Conservation (phyloP, 2,329 filamentous ascomycete species). For the Mycogone perniciosa region DNA sequence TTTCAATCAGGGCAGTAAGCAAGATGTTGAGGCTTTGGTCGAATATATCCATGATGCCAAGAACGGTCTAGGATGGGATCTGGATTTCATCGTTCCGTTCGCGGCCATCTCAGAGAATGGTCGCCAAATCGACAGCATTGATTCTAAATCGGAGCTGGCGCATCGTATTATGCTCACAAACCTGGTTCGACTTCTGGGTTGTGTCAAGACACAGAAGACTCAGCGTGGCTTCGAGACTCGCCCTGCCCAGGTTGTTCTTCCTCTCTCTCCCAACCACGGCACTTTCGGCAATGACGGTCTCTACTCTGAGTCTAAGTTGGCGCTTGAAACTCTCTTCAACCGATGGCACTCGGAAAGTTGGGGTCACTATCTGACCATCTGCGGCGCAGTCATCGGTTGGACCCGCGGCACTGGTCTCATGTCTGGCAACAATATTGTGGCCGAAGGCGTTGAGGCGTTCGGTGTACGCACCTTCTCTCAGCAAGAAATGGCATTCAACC, state of each 20-base stretch:
- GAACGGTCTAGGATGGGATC: slow-evolving; percentile 95
- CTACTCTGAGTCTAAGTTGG: slow-evolving; percentile 97
- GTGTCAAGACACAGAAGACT: slow-evolving; percentile 85
- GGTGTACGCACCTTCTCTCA: slow-evolving; percentile 98
- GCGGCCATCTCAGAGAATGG: slow-evolving; percentile 97
- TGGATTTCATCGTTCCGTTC: slow-evolving; percentile 93
- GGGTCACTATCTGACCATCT: slow-evolving; percentile 96
- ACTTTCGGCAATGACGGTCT: slow-evolving; percentile 97
- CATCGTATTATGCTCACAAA: slow-evolving; percentile 99
- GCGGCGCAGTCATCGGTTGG: slow-evolving; percentile 97
- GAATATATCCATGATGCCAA: slow-evolving; percentile 97
- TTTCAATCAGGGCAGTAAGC: slow-evolving; percentile 98
- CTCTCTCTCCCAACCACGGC: slow-evolving; percentile 94
- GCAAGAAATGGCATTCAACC: slow-evolving; percentile 99
- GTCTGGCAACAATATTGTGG: slow-evolving; percentile 95
- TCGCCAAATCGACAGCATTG: slow-evolving; percentile 91
- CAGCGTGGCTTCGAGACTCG: slow-evolving; percentile 86
- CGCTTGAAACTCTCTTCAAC: slow-evolving; percentile 95
- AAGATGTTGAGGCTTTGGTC: slow-evolving; percentile 89
- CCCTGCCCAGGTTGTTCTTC: slow-evolving; percentile 91
- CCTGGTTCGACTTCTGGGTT: slow-evolving; percentile 81
- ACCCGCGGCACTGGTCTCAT: slow-evolving; percentile 97
- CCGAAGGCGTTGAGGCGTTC: slow-evolving; percentile 92
- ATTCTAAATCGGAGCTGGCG: slow-evolving; percentile 95
- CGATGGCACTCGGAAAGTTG: slow-evolving; percentile 97